phyloP scores from a whole-genome alignment of 805 yeast genomes.

The Schwanniomyces polymorphus region DNA sequence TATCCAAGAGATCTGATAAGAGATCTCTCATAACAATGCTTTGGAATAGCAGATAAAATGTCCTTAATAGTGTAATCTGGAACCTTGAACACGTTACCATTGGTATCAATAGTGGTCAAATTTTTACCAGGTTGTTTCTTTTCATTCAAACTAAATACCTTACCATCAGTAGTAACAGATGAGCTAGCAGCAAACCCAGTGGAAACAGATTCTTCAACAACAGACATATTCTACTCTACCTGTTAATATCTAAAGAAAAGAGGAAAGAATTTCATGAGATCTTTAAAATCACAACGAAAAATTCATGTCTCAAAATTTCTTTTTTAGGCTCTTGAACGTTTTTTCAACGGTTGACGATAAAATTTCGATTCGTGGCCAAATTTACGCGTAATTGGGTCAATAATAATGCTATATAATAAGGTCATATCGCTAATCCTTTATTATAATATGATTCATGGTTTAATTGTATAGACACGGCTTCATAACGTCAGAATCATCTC shows the following conservation, averaged over 20 bases:
- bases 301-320: conserved; percentile 1
- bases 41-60: conserved; percentile 57
- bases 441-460: no score
- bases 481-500: no score
- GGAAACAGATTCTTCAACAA: conserved; percentile 3
- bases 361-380: no score
- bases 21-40: conserved; percentile 59
- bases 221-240: conserved; percentile 2
- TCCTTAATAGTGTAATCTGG: conserved; percentile 66
- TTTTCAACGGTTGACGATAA: neutral
- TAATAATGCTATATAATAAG: no score
- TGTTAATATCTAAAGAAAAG: neutral
- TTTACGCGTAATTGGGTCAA: no score
- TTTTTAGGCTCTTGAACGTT: neutral
- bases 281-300: neutral
- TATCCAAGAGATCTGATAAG: conserved; percentile 49
- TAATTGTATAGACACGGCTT: no score
- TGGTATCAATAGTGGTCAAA: conserved; percentile 47
- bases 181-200: neutral
- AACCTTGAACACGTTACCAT: conserved; percentile 55
- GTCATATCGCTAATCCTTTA: no score
- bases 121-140: conserved; percentile 2
- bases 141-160: conserved; percentile 9
- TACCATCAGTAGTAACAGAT: conserved; percentile 8
- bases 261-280: neutral